phyloP scores from a whole-genome alignment of 345 rosid species.

The Rhodamnia rubescens region DNA sequence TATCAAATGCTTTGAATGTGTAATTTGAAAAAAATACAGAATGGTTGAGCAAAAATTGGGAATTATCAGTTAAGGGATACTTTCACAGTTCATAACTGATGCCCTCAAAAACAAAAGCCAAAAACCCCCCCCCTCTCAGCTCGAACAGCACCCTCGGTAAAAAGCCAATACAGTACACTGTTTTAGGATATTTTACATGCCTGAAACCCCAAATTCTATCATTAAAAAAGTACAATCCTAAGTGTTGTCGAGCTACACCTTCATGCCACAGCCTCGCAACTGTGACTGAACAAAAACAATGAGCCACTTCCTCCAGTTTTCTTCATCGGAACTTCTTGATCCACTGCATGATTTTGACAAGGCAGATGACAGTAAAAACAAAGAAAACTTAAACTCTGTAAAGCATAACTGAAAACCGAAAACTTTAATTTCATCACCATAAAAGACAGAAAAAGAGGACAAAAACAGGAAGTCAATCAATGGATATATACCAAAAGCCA shows the following conservation, averaged over 20 bases:
- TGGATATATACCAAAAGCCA: background rate
- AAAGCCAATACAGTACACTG: background rate
- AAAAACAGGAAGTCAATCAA: background rate
- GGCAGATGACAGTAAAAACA: background rate
- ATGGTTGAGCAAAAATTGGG: background rate
- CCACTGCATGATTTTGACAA: background rate
- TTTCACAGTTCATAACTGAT: background rate
- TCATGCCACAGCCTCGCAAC: background rate
- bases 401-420: background rate
- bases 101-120: background rate
- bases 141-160: background rate
- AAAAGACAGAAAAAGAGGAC: background rate
- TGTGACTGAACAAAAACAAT: background rate
- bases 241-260: background rate
- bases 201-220: background rate
- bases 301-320: background rate
- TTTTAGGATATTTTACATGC: background rate
- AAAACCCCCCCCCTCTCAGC: background rate
- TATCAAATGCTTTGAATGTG: background rate
- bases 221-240: background rate
- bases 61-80: background rate
- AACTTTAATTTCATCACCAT: background rate
- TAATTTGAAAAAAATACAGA: background rate
- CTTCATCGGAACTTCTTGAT: background rate
- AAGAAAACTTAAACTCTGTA: background rate